Conservation (phyloP, 352 stramenopile genomes). For the Globisporangium camurandrum region DNA sequence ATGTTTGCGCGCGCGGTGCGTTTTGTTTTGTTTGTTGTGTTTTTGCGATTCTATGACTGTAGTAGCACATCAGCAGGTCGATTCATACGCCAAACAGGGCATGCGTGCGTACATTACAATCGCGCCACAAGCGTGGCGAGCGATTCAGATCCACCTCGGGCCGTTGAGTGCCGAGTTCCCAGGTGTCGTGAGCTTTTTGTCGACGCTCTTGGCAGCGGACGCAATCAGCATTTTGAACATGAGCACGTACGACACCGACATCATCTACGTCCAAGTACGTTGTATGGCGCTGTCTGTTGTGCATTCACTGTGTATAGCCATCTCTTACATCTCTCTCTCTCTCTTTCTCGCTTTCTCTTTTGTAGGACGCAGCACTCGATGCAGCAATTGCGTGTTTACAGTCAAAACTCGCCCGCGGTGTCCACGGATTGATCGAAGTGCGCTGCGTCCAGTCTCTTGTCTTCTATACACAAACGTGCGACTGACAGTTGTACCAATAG, state of each 20-base stretch:
- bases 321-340: too few relatives aligned
- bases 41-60: background rate
- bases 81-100: conserved; percentile 19
- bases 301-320: too few relatives aligned
- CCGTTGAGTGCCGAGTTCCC: conserved; percentile 84
- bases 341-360: too few relatives aligned
- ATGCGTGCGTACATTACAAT: conserved; percentile 61
- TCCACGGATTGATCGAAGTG: conserved; percentile 80
- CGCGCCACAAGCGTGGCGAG: conserved; percentile 67
- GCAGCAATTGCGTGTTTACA: conserved; percentile 68
- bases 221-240: conserved; percentile 88
- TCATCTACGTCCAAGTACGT: conserved; percentile 87
- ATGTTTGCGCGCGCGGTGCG: conserved; percentile 73
- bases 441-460: too few relatives aligned
- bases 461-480: too few relatives aligned
- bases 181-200: conserved; percentile 79
- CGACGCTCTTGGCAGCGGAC: conserved; percentile 73
- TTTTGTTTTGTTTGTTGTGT: background rate
- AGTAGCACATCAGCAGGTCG: too few relatives aligned
- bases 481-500: too few relatives aligned
- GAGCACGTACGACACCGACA: conserved; percentile 86
- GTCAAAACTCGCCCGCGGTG: conserved; percentile 63
- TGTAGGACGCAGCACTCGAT: conserved; percentile 25
- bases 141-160: conserved; percentile 79
- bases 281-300: too few relatives aligned